These are phyloP conservation scores for Acanthamoeba castellanii DNA, from an alignment of 208 protist genomes.

Conservation along the genomic window DNA sequence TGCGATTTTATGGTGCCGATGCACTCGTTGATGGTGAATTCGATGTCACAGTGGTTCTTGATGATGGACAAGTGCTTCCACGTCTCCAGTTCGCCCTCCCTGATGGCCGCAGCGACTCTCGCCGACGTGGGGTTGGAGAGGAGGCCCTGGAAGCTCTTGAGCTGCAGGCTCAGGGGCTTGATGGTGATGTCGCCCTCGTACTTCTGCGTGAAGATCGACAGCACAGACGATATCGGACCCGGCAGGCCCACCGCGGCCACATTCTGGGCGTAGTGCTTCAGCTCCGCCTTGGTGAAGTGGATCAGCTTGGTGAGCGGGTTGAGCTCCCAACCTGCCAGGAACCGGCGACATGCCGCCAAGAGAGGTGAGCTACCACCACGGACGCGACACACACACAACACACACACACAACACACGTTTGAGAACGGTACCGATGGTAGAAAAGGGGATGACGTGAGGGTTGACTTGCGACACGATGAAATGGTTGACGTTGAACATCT, in stretches of 20 bases:
- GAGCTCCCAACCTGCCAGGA: neutral
- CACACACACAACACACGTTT: no score
- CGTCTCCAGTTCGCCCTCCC: constrained; percentile 52
- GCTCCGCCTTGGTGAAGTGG: constrained; percentile 61
- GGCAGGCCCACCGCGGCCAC: constrained; percentile 13
- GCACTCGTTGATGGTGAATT: constrained; percentile 63
- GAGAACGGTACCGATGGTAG: constrained; percentile 5
- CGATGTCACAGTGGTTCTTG: constrained; percentile 69
- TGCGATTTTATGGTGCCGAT: constrained; percentile 42
- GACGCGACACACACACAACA: neutral
- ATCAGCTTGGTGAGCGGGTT: constrained; percentile 41
- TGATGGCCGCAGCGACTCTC: constrained; percentile 27
- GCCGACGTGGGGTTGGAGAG: constrained; percentile 56
- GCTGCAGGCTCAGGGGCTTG: constrained; percentile 34
- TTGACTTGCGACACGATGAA: constrained; percentile 88
- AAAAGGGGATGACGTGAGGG: constrained; percentile 86
- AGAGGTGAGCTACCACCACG: neutral
- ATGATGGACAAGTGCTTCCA: constrained; percentile 58
- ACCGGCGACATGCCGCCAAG: no score
- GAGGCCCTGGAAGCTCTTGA: constrained; percentile 49
- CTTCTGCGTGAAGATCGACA: constrained; percentile 60
- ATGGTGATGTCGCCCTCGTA: constrained; percentile 63
- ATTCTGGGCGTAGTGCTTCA: constrained; percentile 61
- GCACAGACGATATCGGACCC: neutral
- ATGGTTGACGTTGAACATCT: constrained; percentile 91